Evolutionary conservation across 1,284 basidiomycete species (phyloP).

Genomic region (Cutaneotrichosporon sp.): DNA sequence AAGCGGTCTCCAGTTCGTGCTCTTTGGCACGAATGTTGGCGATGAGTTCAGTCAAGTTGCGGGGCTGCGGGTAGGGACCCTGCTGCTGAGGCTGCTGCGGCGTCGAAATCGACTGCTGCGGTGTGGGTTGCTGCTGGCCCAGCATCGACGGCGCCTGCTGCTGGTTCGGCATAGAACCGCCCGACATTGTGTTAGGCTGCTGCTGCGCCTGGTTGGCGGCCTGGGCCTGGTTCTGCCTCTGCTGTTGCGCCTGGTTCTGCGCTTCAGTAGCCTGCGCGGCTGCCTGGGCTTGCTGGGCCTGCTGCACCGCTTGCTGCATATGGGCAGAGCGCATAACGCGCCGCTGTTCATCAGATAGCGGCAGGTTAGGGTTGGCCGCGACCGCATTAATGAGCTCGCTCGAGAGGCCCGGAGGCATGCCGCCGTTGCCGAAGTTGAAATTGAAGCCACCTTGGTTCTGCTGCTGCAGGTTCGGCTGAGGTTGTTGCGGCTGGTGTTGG

Average conservation of each 20-base stretch:
- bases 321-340: conserved; percentile 16
- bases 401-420: conserved; percentile 10
- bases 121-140: background rate
- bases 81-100: conserved; percentile 12
- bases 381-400: conserved; percentile 23
- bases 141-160: background rate
- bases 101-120: conserved; percentile 6
- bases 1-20: conserved; percentile 22
- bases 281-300: conserved; percentile 14
- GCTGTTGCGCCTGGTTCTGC: conserved; percentile 16
- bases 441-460: conserved; percentile 7
- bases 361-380: conserved; percentile 18
- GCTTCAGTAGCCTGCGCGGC: conserved; percentile 3
- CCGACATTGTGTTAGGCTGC: background rate
- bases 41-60: conserved; percentile 20
- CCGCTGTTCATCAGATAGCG: conserved; percentile 25
- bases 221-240: conserved; percentile 7
- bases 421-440: conserved; percentile 8
- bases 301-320: conserved; percentile 20
- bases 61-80: conserved; percentile 21
- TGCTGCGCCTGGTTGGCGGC: conserved; percentile 13
- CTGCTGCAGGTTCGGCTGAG: conserved; percentile 5
- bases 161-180: background rate
- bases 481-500: conserved; percentile 6
- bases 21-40: conserved; percentile 21